phyloP scores from a whole-genome alignment of 192 early-diverging fungal genomes.

The Backusella sp. region DNA sequence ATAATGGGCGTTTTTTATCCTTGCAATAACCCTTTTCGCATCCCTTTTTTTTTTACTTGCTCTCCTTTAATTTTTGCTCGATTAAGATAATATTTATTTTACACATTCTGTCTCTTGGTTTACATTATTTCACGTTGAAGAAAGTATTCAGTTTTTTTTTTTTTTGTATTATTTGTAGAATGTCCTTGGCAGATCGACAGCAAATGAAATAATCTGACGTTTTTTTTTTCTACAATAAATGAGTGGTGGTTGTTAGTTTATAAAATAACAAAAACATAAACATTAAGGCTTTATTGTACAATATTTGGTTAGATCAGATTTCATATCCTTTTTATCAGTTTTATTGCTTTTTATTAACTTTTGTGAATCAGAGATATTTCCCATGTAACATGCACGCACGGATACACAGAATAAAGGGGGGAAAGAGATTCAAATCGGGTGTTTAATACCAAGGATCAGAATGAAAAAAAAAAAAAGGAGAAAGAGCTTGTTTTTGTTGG shows the following conservation, averaged over 20 bases:
- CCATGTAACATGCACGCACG: constrained; percentile 3
- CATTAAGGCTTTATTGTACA: neutral
- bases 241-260: neutral
- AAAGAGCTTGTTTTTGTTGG: neutral
- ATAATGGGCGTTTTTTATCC: neutral
- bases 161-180: neutral
- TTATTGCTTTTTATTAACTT: constrained; percentile 6
- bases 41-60: neutral
- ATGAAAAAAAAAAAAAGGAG: neutral
- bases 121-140: neutral
- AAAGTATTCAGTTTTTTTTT: neutral
- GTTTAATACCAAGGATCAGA: neutral
- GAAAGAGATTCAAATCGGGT: neutral
- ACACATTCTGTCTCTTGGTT: neutral
- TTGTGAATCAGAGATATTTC: constrained; percentile 1
- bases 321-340: neutral
- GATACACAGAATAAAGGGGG: constrained; percentile 4
- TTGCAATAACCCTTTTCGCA: neutral
- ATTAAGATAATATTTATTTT: neutral
- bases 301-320: neutral
- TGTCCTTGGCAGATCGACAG: neutral
- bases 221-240: neutral
- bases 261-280: neutral
- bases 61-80: neutral
- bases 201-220: neutral